Evolutionary conservation across 2,329 filamentous ascomycete species (phyloP).

Genomic region (Venturia aucupariae): DNA sequence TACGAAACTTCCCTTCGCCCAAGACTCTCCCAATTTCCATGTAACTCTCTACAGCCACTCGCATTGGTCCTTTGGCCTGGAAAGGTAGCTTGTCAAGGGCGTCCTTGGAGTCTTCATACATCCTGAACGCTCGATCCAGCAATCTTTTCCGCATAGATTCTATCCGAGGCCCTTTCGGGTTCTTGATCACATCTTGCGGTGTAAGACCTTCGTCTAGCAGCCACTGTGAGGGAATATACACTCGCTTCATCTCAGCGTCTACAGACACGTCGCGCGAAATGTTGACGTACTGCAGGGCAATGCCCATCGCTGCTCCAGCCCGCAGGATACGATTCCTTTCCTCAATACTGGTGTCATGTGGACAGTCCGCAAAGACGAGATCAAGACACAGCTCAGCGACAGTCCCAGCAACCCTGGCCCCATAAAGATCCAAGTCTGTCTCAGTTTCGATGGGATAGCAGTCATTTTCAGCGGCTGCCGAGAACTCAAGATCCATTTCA

Average conservation of each 20-base stretch:
- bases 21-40: conserved; percentile 66
- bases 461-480: conserved; percentile 17
- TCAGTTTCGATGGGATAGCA: conserved; percentile 50
- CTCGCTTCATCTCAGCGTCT: conserved; percentile 55
- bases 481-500: conserved; percentile 56
- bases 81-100: conserved; percentile 53
- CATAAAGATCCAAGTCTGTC: conserved; percentile 52
- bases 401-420: conserved; percentile 60
- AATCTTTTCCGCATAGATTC: conserved; percentile 45
- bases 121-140: conserved; percentile 50
- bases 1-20: conserved; percentile 34
- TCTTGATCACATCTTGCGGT: conserved; percentile 44
- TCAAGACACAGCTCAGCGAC: conserved; percentile 61
- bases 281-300: conserved; percentile 68
- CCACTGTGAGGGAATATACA: conserved; percentile 61
- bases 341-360: conserved; percentile 37
- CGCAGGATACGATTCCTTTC: conserved; percentile 37
- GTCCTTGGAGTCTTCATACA: conserved; percentile 46
- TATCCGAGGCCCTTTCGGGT: conserved; percentile 39
- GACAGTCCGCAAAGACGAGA: conserved; percentile 43
- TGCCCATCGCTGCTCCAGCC: conserved; percentile 57
- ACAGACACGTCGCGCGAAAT: conserved; percentile 64
- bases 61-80: conserved; percentile 53
- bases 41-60: conserved; percentile 64
- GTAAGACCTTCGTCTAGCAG: conserved; percentile 48